These are phyloP conservation scores for Eleusine coracana DNA, from an alignment of 176 grass and related monocot genomes.

Conservation along the genomic window DNA sequence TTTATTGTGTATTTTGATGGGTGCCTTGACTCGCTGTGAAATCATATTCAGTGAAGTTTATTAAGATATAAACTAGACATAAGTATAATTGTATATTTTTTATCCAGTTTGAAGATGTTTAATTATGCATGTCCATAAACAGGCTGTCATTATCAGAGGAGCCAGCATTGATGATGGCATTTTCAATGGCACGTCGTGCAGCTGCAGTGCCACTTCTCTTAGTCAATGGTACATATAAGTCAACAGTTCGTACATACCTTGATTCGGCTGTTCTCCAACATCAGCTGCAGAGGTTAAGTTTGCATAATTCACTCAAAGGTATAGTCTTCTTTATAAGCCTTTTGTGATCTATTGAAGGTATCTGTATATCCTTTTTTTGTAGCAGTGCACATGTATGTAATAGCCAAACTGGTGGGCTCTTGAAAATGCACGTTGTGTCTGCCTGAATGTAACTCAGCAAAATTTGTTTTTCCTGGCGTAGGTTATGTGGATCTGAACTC, in stretches of 20 bases:
- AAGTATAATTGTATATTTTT: constrained; percentile 1
- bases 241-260: constrained; percentile 81
- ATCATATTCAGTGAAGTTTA: constrained; percentile 4
- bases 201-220: constrained; percentile 91
- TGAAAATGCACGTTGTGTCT: background rate
- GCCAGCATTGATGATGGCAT: constrained; percentile 82
- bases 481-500: background rate
- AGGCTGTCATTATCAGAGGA: constrained; percentile 85
- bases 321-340: constrained; percentile 22
- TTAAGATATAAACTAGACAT: background rate
- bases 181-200: constrained; percentile 83
- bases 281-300: constrained; percentile 67
- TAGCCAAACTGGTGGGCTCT: background rate
- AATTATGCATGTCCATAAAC: constrained; percentile 27
- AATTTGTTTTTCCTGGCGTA: background rate
- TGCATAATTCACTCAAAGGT: constrained; percentile 81
- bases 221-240: constrained; percentile 93
- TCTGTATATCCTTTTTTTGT: constrained; percentile 21
- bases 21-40: background rate
- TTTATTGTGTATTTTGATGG: background rate
- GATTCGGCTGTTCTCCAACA: constrained; percentile 92
- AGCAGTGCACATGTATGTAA: background rate
- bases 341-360: constrained; percentile 11
- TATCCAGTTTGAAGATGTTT: background rate
- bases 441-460: background rate